A percentile compares a stretch with the other conserved stretches of the same genome.
These are phyloP conservation scores for Furcasterigmium furcatum DNA, from an alignment of 2,329 filamentous ascomycete species.

Conservation along the genomic window DNA sequence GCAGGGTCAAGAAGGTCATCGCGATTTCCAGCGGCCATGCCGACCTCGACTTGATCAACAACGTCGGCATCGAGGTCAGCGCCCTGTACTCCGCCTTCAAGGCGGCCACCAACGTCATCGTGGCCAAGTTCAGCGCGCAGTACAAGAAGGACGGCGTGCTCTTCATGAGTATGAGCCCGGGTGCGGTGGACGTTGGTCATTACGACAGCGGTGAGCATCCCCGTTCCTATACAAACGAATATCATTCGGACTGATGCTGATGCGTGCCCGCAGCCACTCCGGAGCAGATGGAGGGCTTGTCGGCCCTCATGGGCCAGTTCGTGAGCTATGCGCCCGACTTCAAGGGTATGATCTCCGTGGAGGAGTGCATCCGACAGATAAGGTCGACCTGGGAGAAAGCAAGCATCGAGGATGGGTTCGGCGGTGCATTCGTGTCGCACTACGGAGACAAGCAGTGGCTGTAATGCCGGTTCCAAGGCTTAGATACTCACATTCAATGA, in stretches of 20 bases:
- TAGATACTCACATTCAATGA: too few species aligned
- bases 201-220: slow-evolving; percentile 15
- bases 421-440: too few species aligned
- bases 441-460: too few species aligned
- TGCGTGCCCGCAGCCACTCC: slow-evolving; percentile 16
- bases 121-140: slow-evolving; percentile 50
- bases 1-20: slow-evolving; percentile 51
- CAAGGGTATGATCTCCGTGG: too few species aligned
- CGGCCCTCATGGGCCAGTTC: too few species aligned
- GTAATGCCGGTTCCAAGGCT: too few species aligned
- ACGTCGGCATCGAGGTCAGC: slow-evolving; percentile 27
- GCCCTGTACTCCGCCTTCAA: slow-evolving; percentile 46
- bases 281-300: slow-evolving; percentile 20
- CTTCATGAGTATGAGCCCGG: slow-evolving; percentile 49
- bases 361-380: too few species aligned
- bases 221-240: not conserved
- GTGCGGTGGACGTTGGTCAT: slow-evolving; percentile 41
- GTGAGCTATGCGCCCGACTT: too few species aligned
- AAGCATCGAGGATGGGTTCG: too few species aligned
- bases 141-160: slow-evolving; percentile 47
- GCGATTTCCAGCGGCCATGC: slow-evolving; percentile 43
- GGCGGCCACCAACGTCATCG: slow-evolving; percentile 46
- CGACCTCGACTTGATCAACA: slow-evolving; percentile 39
- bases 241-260: not conserved
- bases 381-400: too few species aligned